These are phyloP conservation scores for Talaromyces amestolkiae DNA, from an alignment of 2,329 filamentous ascomycete genomes.

Conservation along the genomic window DNA sequence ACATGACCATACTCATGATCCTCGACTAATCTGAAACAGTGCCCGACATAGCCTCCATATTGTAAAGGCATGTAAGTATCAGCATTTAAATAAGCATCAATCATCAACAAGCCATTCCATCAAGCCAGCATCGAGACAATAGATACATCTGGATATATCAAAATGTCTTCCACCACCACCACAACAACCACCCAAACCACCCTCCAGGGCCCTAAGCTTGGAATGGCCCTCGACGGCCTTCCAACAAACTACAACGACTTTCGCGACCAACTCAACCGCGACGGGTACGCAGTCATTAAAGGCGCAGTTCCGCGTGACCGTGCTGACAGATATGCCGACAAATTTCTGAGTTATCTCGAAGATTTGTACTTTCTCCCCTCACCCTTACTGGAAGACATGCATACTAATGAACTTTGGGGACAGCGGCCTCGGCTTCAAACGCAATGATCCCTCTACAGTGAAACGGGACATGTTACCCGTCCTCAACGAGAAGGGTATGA, in stretches of 20 bases:
- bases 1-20: not conserved
- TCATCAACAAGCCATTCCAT: not conserved
- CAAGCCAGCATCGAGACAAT: not conserved
- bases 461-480: conserved; percentile 45
- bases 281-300: conserved; percentile 20
- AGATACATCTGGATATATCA: not conserved
- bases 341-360: not conserved
- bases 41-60: not conserved
- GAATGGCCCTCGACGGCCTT: not conserved
- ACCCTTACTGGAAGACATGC: no score
- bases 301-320: not conserved
- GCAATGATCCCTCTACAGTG: conserved; percentile 18
- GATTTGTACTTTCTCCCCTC: not conserved
- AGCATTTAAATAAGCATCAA: not conserved
- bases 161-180: not conserved
- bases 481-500: conserved; percentile 39
- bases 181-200: not conserved
- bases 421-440: not conserved
- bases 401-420: not conserved
- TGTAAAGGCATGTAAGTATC: no score
- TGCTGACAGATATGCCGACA: not conserved
- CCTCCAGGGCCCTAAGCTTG: not conserved
- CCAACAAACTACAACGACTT: conserved; percentile 33
- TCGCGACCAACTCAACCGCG: conserved; percentile 43
- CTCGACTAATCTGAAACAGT: not conserved